Evolutionary conservation across 2,329 filamentous ascomycete species (phyloP).

Genomic region (Xylariaceae sp.): DNA sequence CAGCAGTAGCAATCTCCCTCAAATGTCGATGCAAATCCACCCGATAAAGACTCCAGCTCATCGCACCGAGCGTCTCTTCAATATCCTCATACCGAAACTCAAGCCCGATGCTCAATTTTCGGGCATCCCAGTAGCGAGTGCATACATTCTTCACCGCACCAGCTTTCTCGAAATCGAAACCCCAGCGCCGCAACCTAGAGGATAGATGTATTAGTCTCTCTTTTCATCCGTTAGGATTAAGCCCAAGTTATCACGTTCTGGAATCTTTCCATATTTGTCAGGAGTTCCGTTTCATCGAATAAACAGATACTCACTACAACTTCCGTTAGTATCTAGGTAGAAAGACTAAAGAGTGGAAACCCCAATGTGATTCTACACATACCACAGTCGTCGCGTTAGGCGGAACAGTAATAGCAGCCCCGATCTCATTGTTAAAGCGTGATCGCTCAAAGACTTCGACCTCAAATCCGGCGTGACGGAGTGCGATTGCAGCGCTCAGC

Average conservation of each 20-base stretch:
- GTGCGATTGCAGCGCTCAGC: constrained; percentile 24
- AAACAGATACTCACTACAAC: too few species aligned
- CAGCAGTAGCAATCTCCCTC: constrained; percentile 29
- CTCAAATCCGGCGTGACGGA: constrained; percentile 25
- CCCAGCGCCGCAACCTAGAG: constrained; percentile 28
- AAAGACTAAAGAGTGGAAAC: too few species aligned
- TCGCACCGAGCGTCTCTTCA: constrained; percentile 23
- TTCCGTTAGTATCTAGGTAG: too few species aligned
- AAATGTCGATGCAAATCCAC: constrained; percentile 39
- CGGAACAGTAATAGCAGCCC: constrained; percentile 38
- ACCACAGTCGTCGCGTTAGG: constrained; percentile 33
- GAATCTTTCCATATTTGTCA: too few species aligned
- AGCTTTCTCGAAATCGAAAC: constrained; percentile 28
- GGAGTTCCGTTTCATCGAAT: too few species aligned
- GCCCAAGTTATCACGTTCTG: too few species aligned
- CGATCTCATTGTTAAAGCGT: constrained; percentile 35
- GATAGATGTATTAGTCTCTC: too few species aligned
- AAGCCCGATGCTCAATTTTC: constrained; percentile 5
- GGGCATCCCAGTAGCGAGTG: constrained; percentile 16
- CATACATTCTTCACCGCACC: constrained; percentile 20
- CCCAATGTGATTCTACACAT: too few species aligned
- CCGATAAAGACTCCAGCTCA: constrained; percentile 35
- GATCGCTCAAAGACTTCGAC: constrained; percentile 29
- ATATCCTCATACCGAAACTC: constrained; percentile 12
- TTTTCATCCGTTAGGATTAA: too few species aligned